phyloP scores from a whole-genome alignment of 2,329 filamentous ascomycete genomes.

The Lasiodiplodia sp. region DNA sequence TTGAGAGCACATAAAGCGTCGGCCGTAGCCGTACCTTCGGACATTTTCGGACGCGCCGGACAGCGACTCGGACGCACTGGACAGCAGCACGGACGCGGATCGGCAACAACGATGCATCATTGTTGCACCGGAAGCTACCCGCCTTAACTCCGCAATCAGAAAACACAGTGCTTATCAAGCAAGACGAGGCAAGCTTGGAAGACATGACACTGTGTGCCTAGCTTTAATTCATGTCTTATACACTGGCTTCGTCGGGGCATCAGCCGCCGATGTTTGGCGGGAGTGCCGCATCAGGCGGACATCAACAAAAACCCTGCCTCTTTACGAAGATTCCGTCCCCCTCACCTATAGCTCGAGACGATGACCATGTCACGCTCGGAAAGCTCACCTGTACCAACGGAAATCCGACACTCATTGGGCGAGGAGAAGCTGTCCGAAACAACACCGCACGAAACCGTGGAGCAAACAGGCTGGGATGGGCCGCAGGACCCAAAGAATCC shows the following conservation, averaged over 20 bases:
- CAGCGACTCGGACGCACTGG: no score
- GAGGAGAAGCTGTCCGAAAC: background rate
- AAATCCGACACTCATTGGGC: background rate
- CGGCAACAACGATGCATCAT: background rate
- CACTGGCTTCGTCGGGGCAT: no score
- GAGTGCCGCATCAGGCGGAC: no score
- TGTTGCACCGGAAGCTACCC: background rate
- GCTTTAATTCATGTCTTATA: background rate
- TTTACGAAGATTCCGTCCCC: background rate
- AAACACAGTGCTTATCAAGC: background rate
- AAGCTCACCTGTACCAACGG: background rate
- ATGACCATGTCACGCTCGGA: background rate
- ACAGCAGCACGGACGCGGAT: background rate
- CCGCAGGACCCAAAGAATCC: conserved; percentile 35
- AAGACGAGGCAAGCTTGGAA: rapidly evolving
- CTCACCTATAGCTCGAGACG: background rate
- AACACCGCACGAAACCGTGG: background rate
- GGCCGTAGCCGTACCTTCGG: no score
- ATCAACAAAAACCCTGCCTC: no score
- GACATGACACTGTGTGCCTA: no score
- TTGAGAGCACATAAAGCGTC: no score
- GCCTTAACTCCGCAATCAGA: conserved; percentile 1
- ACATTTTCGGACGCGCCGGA: no score
- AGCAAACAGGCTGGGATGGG: conserved; percentile 28
- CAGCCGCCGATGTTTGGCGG: rapidly evolving